Conservation (phyloP, 2,329 filamentous ascomycete genomes). For the Polychaeton citri region DNA sequence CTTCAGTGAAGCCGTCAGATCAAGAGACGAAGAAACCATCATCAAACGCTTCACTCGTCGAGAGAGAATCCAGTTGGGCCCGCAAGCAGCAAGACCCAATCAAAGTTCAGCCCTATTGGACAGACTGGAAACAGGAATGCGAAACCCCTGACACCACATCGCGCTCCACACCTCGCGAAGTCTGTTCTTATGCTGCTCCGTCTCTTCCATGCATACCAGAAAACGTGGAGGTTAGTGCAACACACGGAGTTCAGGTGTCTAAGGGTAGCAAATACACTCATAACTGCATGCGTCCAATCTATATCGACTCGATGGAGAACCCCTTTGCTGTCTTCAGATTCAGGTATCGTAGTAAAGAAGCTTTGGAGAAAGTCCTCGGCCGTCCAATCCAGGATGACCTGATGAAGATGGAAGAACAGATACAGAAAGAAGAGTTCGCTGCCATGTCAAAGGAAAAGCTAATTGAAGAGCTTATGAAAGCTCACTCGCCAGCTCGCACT, state of each 20-base stretch:
- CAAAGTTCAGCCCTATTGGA: slow-evolving; percentile 2
- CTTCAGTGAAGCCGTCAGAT: too few species aligned
- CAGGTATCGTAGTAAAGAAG: slow-evolving; percentile 27
- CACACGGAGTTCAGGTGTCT: slow-evolving; percentile 16
- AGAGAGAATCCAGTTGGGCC: neutral
- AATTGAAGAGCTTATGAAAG: slow-evolving; percentile 8
- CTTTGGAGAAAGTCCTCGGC: slow-evolving; percentile 23
- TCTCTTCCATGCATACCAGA: slow-evolving; percentile 14
- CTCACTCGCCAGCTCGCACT: neutral
- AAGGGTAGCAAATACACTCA: slow-evolving; percentile 26
- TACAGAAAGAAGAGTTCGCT: slow-evolving; percentile 2
- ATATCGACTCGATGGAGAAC: slow-evolving; percentile 25
- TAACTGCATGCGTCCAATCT: slow-evolving; percentile 23
- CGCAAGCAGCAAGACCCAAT: neutral
- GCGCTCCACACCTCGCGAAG: slow-evolving; percentile 9
- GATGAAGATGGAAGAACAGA: slow-evolving; percentile 6
- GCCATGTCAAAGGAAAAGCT: slow-evolving; percentile 13
- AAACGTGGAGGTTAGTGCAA: slow-evolving; percentile 9
- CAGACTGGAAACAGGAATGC: neutral
- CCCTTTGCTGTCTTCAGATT: slow-evolving; percentile 37
- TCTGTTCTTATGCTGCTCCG: slow-evolving; percentile 19
- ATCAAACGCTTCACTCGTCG: neutral
- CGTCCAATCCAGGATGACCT: slow-evolving; percentile 13
- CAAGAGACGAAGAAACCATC: neutral
- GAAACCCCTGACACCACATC: neutral